Base-by-base conservation (phyloP, 2,329 filamentous ascomycete genomes). In the Capronia americana region DNA sequence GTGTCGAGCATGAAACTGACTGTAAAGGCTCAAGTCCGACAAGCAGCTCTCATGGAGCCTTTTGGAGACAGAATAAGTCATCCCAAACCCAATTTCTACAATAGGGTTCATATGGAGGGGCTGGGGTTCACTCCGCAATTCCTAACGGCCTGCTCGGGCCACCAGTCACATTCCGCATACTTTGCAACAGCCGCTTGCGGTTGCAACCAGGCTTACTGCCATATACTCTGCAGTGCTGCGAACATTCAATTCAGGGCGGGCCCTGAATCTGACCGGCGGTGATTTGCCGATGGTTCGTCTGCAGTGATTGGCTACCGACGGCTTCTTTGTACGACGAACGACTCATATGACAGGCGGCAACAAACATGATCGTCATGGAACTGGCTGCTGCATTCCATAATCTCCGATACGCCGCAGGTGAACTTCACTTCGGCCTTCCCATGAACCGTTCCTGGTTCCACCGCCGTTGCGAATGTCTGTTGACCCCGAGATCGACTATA, bases 281-380 rank as follows among this genome's bases (percentile, higher is more conserved):
- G 60, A 61, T 59, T 64, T 60, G 46, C 67, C 44, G 30, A 32
- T 8, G 23, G 26, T 50, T 38, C 3, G 11, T n/a, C 10, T 14
- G 24, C 24, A 30, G 48, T 65, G 50, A 69, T 66, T 69, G 64
- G 67, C 63, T 68, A 64, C 65, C 65, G 62, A 50, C 28, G 57
- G 63, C 55, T 61, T 66, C 57, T 65, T 55, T 68, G 68, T 70
- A 34, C 57, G 26, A 70, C 68, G 63, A 66, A 70, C 62, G 46
- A 54, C 46, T 41, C 53, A 70, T 68, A 68, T 68, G 68, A 70
- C 56, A 62, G 53, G 63, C 68, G 68, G 68, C 58, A 58, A 57
- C 55, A 51, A 46, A 59, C 68, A 70, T 70, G 68, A 70, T 68
- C 68, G 46, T 61, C 65, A 57, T 66, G 68, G 65, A 66, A 67